Percentiles rank a stretch among this genome's conserved stretches.
These are phyloP conservation scores for Amanita brunnescens DNA, from an alignment of 768 basidiomycete genomes.

Conservation along the genomic window DNA sequence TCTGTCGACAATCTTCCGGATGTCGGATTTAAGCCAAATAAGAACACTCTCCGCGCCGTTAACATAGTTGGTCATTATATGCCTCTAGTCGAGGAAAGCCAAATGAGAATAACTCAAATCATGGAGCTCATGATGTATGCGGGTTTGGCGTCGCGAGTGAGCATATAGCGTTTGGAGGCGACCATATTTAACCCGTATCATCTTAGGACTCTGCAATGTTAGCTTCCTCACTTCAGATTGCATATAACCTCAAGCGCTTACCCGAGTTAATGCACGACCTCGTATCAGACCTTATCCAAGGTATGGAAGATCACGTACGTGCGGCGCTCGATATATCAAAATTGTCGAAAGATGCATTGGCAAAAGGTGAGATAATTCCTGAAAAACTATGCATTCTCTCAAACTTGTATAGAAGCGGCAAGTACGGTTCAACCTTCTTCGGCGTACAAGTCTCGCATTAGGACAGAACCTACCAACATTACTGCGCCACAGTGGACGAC, in stretches of 20 bases:
- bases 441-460: constrained; percentile 74
- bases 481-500: constrained; percentile 83
- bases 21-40: not conserved
- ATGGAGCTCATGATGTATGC: constrained; percentile 89
- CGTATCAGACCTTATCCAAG: constrained; percentile 69
- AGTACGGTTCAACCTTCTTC: not conserved
- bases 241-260: constrained; percentile 83
- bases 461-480: constrained; percentile 84
- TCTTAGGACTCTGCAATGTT: constrained; percentile 83
- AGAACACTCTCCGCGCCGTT: constrained; percentile 54
- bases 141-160: constrained; percentile 69
- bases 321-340: constrained; percentile 79
- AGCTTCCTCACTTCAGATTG: constrained; percentile 91
- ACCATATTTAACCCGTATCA: constrained; percentile 2
- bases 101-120: constrained; percentile 62
- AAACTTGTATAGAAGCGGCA: constrained; percentile 7
- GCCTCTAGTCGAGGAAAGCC: constrained; percentile 63
- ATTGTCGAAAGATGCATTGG: constrained; percentile 78
- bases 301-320: constrained; percentile 74
- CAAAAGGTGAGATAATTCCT: constrained; percentile 50
- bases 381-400: constrained; percentile 11
- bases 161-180: constrained; percentile 17
- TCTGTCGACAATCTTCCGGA: not conserved
- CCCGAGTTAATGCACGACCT: constrained; percentile 77
- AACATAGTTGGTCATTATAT: constrained; percentile 62